Conservation (phyloP, 2,329 filamentous ascomycete species). For the Lasiodiplodia sp. region DNA sequence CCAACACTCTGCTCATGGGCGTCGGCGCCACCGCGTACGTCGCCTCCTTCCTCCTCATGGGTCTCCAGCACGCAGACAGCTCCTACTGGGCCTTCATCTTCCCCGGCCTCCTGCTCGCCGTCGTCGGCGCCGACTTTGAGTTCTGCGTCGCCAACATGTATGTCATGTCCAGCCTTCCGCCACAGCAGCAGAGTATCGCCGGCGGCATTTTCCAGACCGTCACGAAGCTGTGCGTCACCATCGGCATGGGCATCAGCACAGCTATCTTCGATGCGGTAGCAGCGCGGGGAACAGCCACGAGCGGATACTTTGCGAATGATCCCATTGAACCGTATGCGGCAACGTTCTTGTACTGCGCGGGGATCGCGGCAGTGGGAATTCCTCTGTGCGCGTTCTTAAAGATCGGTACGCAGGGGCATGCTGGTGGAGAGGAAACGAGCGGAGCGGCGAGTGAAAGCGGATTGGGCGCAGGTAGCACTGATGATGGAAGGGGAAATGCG, state of each 20-base stretch:
- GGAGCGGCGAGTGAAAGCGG: background rate
- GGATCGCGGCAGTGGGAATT: conserved; percentile 53
- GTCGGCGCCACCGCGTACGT: conserved; percentile 57
- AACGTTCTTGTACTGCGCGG: conserved; percentile 60
- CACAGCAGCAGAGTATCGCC: conserved; percentile 69
- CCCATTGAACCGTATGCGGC: conserved; percentile 59
- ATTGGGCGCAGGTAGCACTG: background rate
- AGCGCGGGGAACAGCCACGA: conserved; percentile 40
- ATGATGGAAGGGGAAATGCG: background rate
- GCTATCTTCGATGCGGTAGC: conserved; percentile 62
- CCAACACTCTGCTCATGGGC: conserved; percentile 69
- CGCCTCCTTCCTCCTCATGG: conserved; percentile 61
- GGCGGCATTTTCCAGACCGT: conserved; percentile 74
- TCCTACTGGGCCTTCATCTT: conserved; percentile 73
- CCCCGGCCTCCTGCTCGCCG: conserved; percentile 65
- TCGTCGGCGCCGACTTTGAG: conserved; percentile 72
- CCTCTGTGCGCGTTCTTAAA: conserved; percentile 61
- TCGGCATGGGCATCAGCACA: conserved; percentile 68
- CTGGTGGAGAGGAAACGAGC: background rate
- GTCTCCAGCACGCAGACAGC: conserved; percentile 62
- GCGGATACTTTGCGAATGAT: conserved; percentile 53
- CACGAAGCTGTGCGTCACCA: conserved; percentile 65
- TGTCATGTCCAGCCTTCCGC: conserved; percentile 70
- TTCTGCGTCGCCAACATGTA: conserved; percentile 78
- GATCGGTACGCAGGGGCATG: conserved; percentile 61